A percentile compares a stretch with the other conserved stretches of the same genome.
Conservation (phyloP, 192 early-diverging fungal species). For the Geranomyces variabilis region DNA sequence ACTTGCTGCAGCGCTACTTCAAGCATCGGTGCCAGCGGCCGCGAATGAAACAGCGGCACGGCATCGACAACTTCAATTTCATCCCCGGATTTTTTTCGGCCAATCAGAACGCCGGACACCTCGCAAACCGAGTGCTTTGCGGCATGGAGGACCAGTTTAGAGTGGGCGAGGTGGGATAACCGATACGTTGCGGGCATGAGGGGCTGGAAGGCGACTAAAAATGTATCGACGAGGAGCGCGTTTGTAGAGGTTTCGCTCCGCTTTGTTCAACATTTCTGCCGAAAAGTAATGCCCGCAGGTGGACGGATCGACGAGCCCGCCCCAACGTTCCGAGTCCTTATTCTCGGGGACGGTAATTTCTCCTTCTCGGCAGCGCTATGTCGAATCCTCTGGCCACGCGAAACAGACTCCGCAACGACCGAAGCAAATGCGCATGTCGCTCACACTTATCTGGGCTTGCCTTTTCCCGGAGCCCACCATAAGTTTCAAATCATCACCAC, state of each 20-base stretch:
- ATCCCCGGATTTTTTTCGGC: constrained; percentile 31
- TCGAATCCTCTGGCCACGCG: constrained; percentile 38
- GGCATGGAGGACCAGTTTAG: constrained; percentile 78
- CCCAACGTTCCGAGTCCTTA: constrained; percentile 31
- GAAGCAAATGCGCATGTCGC: constrained; percentile 9
- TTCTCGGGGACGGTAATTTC: constrained; percentile 53
- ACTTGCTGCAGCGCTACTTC: constrained; percentile 86
- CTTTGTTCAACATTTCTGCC: no score
- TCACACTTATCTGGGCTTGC: constrained; percentile 30
- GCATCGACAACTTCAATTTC: constrained; percentile 63
- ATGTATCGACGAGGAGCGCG: no score
- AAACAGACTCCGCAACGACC: not conserved
- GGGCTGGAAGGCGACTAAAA: no score
- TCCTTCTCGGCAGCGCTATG: constrained; percentile 55
- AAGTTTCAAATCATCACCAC: constrained; percentile 44
- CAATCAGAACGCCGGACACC: constrained; percentile 83
- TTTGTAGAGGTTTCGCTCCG: no score
- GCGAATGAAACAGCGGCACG: constrained; percentile 83
- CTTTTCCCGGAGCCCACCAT: not conserved
- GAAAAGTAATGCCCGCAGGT: no score
- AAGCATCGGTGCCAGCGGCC: constrained; percentile 80
- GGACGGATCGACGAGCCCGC: no score
- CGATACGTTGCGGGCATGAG: constrained; percentile 18
- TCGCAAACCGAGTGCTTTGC: constrained; percentile 76
- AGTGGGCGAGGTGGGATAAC: constrained; percentile 60